phyloP scores from a whole-genome alignment of 108 stramenopile species.

The Hondaea fermentalgiana region DNA sequence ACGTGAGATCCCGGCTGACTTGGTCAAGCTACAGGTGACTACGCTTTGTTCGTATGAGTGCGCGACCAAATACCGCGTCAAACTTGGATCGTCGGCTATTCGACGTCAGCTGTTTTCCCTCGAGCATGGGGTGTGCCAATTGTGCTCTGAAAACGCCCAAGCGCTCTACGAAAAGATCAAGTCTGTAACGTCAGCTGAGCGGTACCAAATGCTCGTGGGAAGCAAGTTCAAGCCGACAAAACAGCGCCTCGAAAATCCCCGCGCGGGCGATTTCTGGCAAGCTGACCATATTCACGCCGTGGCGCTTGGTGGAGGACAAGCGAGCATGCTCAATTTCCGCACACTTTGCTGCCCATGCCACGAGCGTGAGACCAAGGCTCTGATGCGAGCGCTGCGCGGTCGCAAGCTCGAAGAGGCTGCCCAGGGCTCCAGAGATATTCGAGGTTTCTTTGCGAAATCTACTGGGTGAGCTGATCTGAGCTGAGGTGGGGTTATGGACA shows the following conservation, averaged over 20 bases:
- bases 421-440: neutral
- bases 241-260: conserved; percentile 50
- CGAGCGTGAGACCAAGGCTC: conserved; percentile 37
- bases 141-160: conserved; percentile 46
- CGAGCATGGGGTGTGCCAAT: conserved; percentile 30
- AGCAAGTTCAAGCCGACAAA: conserved; percentile 58
- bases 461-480: neutral
- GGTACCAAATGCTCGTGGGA: conserved; percentile 53
- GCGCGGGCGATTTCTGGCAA: conserved; percentile 70
- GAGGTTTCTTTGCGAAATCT: neutral
- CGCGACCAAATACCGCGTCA: neutral
- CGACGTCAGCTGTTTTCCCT: conserved; percentile 19
- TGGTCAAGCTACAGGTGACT: neutral
- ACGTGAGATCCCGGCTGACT: neutral
- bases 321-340: conserved; percentile 59
- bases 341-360: conserved; percentile 71
- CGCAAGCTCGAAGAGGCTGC: neutral
- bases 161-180: conserved; percentile 51
- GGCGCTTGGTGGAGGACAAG: conserved; percentile 64
- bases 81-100: neutral
- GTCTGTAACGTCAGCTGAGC: conserved; percentile 57
- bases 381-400: neutral
- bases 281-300: conserved; percentile 70
- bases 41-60: neutral
- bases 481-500: too few relatives aligned